Evolutionary conservation across 129 eudicot species (phyloP).

Genomic region (Mikania micrantha): DNA sequence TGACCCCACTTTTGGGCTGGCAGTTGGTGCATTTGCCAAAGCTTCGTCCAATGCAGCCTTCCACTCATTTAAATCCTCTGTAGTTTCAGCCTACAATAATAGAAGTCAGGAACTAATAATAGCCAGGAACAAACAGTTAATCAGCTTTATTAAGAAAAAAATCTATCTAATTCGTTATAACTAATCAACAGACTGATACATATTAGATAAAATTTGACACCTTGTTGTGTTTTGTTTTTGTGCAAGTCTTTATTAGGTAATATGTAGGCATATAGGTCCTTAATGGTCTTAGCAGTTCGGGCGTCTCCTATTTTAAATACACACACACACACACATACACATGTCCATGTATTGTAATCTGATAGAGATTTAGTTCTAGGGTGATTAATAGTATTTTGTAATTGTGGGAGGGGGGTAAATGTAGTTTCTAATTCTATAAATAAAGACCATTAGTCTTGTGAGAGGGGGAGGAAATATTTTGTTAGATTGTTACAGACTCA

Average conservation of each 20-base stretch:
- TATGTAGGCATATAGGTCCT: not conserved
- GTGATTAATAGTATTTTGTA: too few species aligned
- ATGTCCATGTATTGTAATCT: too few species aligned
- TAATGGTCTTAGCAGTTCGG: not conserved
- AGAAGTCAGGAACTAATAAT: slow-evolving; percentile 11
- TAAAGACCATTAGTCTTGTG: too few species aligned
- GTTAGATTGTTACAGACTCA: too few species aligned
- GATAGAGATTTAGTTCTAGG: too few species aligned
- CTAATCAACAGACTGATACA: not conserved
- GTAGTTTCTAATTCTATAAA: too few species aligned
- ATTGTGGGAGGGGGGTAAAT: too few species aligned
- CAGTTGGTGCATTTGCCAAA: slow-evolving; percentile 73
- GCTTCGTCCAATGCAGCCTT: slow-evolving; percentile 88
- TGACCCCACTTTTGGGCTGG: slow-evolving; percentile 42
- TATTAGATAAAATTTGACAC: slow-evolving; percentile 8
- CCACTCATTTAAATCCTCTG: slow-evolving; percentile 82
- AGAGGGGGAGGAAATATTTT: too few species aligned
- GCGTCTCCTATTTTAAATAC: too few species aligned
- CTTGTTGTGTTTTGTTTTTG: not conserved
- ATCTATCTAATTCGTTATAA: not conserved
- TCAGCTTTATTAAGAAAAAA: not conserved
- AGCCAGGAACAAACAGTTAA: not conserved
- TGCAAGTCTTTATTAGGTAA: slow-evolving; percentile 5
- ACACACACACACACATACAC: too few species aligned
- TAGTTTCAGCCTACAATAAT: slow-evolving; percentile 75